A percentile compares a stretch with the other conserved stretches of the same genome.
Evolutionary conservation across 495 filamentous ascomycete genomes (phyloP).

Genomic region (Podospora comata): DNA sequence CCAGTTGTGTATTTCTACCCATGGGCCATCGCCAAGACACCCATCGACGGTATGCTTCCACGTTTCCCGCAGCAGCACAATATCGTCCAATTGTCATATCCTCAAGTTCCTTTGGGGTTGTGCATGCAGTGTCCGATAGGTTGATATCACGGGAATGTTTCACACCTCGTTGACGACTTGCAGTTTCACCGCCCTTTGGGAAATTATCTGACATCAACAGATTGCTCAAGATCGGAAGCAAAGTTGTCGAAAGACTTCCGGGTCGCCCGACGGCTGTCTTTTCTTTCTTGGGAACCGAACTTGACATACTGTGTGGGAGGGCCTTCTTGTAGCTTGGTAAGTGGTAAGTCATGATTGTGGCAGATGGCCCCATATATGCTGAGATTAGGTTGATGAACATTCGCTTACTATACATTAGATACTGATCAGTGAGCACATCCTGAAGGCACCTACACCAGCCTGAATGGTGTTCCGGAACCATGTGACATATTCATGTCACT

Average conservation of each 20-base stretch:
- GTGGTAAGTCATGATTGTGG: too few relatives aligned
- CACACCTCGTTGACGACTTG: neutral
- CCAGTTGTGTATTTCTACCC: neutral
- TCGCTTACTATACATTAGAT: too few relatives aligned
- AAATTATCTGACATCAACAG: neutral
- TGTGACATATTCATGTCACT: too few relatives aligned
- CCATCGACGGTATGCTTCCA: neutral
- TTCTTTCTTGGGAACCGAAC: neutral
- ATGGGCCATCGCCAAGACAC: neutral
- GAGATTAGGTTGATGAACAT: too few relatives aligned
- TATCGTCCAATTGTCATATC: neutral
- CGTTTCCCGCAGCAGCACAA: neutral
- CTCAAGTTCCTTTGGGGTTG: neutral
- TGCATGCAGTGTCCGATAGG: neutral
- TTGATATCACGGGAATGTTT: neutral
- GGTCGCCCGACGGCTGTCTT: neutral
- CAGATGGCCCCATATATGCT: too few relatives aligned
- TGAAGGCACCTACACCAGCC: too few relatives aligned
- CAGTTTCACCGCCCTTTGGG: neutral
- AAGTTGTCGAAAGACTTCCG: neutral
- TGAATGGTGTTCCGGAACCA: too few relatives aligned
- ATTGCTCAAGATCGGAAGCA: neutral
- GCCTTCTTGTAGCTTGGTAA: too few relatives aligned
- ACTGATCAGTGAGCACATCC: too few relatives aligned
- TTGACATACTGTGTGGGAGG: neutral